phyloP scores from a whole-genome alignment of 2,329 filamentous ascomycete species.

The Hansfordia pulvinata region DNA sequence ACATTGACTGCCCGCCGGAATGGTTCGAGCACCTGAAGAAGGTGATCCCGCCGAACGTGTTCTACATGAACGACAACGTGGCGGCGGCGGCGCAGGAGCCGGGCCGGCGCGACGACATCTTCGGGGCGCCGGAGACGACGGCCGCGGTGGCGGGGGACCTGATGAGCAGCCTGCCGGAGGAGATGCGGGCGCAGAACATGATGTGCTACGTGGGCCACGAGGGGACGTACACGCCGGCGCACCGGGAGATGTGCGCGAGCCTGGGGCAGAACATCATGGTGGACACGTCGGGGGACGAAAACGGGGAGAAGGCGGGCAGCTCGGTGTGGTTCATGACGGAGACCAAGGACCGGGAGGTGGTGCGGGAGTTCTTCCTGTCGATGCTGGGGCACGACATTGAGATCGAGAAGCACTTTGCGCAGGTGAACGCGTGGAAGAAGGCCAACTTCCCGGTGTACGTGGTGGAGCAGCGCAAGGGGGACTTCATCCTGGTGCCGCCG shows the following conservation, averaged over 20 bases:
- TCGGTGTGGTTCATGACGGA: slow-evolving; percentile 99
- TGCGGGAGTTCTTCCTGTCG: slow-evolving; percentile 88
- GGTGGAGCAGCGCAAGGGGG: slow-evolving; percentile 79
- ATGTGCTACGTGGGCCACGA: slow-evolving; percentile 99
- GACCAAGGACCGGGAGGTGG: slow-evolving; percentile 77
- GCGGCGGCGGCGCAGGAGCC: no score
- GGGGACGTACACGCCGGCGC: slow-evolving; percentile 88
- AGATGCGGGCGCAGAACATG: slow-evolving; percentile 88
- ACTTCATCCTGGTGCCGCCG: slow-evolving; percentile 88
- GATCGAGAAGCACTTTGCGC: slow-evolving; percentile 92
- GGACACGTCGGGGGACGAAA: slow-evolving; percentile 60
- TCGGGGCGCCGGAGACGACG: slow-evolving; percentile 34
- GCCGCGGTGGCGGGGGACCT: slow-evolving; percentile 72
- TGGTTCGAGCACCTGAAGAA: slow-evolving; percentile 74
- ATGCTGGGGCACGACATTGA: slow-evolving; percentile 93
- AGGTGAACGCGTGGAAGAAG: slow-evolving; percentile 89
- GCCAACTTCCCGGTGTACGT: slow-evolving; percentile 88
- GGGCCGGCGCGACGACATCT: slow-evolving; percentile 22
- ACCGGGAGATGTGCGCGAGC: slow-evolving; percentile 95
- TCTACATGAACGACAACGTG: slow-evolving; percentile 79
- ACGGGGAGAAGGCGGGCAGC: slow-evolving; percentile 71
- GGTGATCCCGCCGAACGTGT: slow-evolving; percentile 67
- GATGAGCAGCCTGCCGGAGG: slow-evolving; percentile 78
- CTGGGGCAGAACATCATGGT: slow-evolving; percentile 98
- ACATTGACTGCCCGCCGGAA: slow-evolving; percentile 83